Conservation (phyloP, 345 rosid species). For the Linum trigynum region DNA sequence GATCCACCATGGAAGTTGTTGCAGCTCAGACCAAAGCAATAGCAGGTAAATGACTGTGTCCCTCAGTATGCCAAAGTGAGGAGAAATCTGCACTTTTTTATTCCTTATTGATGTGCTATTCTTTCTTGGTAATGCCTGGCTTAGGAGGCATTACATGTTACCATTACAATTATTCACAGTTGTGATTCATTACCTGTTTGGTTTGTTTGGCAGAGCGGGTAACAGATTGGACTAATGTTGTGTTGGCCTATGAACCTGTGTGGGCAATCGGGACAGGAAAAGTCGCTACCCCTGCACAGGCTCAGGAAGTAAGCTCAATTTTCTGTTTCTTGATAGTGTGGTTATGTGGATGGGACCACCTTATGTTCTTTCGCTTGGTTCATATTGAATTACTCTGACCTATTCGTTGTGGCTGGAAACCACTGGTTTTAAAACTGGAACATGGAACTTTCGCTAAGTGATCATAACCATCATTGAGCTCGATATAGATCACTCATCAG, state of each 20-base stretch:
- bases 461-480: too few species aligned
- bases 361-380: too few species aligned
- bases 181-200: background rate
- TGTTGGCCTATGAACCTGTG: constrained; percentile 84
- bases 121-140: background rate
- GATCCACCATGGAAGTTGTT: constrained; percentile 73
- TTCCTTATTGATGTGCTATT: background rate
- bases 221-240: constrained; percentile 61
- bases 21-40: constrained; percentile 92
- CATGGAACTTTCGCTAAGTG: too few species aligned
- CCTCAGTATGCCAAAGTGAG: background rate
- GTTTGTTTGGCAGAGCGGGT: constrained; percentile 36
- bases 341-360: background rate
- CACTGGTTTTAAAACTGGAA: too few species aligned
- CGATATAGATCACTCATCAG: too few species aligned
- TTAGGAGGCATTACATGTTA: background rate
- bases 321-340: background rate
- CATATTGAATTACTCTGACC: too few species aligned
- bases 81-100: background rate
- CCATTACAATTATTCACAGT: background rate
- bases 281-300: constrained; percentile 86
- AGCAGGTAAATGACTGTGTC: constrained; percentile 40
- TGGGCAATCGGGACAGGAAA: constrained; percentile 97
- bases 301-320: constrained; percentile 66
- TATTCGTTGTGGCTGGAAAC: too few species aligned